Base-by-base conservation (phyloP, 139 green algal species). In the Chlamydomonas urium region DNA sequence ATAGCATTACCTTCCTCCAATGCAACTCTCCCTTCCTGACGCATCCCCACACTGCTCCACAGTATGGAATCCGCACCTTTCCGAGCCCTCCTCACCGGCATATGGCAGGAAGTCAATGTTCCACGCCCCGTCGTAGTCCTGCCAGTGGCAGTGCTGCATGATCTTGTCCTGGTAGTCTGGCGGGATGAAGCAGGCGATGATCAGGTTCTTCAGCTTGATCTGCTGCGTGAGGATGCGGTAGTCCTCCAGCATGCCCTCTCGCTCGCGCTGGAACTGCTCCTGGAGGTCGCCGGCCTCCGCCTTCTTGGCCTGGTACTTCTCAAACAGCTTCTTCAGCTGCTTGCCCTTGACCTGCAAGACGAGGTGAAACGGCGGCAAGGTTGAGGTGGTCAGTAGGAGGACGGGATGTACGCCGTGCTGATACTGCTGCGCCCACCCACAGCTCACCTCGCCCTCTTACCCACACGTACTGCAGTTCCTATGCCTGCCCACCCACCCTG, bases 161-260 rank as follows among this genome's bases (percentile, higher is more conserved):
- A 88, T 90, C 38, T 77, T 66, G 66, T 91, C 85, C 66, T 93
- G 87, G 77, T 90, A 90, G 38, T 85, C 78, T 17, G 83, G 83
- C 33, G 87, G 86, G 45, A 91, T 90, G 82, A 89, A 93, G 45
- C 80, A 86, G 4, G 86, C 85, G 48, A 93, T 91, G 53, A 89
- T 80, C 21, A 90, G 80, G 74, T 91, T 88, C 75, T 90, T 89
- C 26, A 93, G 73, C 78, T 93, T 90, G 67, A 91, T 89, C 72
- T 83, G 77, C 61, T 86, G 77, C 0, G 78, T 87, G 23, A 93
- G 75, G 1, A 83, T 72, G 60, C 85, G 73, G 73, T 91, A 88
- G 76, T 89, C 78, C n/a, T 87, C 85, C 57, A 92, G 71, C 72
- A 92, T 73, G 26, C 81, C 85, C 68, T 91, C 86, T 24, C 83